Evolutionary conservation across 192 early-diverging fungal species (phyloP).

Genomic region (Pilaira anomala): DNA sequence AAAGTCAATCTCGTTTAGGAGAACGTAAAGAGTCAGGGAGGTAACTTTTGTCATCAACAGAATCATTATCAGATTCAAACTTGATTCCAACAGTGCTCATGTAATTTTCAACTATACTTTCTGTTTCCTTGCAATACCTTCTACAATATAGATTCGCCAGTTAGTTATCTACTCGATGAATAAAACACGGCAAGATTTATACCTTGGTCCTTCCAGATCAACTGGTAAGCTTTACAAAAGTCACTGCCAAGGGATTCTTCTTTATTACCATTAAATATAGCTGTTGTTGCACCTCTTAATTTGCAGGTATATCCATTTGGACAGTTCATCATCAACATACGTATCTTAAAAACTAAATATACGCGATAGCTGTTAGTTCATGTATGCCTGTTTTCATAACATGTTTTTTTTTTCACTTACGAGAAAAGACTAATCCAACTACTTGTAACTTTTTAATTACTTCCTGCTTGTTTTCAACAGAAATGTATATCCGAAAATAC

Average conservation of each 20-base stretch:
- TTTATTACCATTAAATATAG: slow-evolving; percentile 4
- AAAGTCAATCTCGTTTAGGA: slow-evolving; percentile 5
- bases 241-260: slow-evolving; percentile 7
- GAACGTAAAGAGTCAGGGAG: slow-evolving; percentile 3
- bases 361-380: slow-evolving; percentile 8
- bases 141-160: slow-evolving; percentile 4
- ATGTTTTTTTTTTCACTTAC: slow-evolving; percentile 11
- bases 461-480: too few species aligned
- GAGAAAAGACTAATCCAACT: slow-evolving; percentile 3
- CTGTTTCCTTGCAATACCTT: slow-evolving; percentile 5
- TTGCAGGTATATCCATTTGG: not conserved
- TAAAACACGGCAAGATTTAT: slow-evolving; percentile 1
- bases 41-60: not conserved
- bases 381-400: slow-evolving; percentile 6
- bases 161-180: slow-evolving; percentile 7
- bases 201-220: slow-evolving; percentile 8
- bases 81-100: slow-evolving; percentile 1
- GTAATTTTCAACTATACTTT: slow-evolving; percentile 5
- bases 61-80: slow-evolving; percentile 3
- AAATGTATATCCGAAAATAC: too few species aligned
- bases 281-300: not conserved
- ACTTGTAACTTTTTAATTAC: too few species aligned
- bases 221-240: slow-evolving; percentile 4
- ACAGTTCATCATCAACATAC: slow-evolving; percentile 7
- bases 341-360: not conserved